These are phyloP conservation scores for Mycena indigotica DNA, from an alignment of 768 basidiomycete species.

Conservation along the genomic window DNA sequence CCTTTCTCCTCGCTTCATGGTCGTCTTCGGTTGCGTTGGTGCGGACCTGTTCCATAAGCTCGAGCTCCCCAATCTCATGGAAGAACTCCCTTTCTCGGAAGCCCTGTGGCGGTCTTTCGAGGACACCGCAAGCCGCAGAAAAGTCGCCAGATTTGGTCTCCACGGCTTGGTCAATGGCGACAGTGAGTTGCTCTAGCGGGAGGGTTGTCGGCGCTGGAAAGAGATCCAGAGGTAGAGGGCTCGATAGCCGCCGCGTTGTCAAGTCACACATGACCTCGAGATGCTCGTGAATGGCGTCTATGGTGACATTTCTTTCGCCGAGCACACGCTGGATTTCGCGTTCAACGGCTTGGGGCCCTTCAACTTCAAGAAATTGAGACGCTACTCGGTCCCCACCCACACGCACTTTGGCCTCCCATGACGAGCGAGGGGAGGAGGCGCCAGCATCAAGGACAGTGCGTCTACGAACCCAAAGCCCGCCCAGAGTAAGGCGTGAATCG, in stretches of 20 bases:
- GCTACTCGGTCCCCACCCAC: constrained; percentile 16
- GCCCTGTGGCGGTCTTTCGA: constrained; percentile 2
- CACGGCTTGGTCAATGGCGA: constrained; percentile 8
- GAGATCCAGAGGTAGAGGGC: constrained; percentile 1
- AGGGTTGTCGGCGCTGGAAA: neutral
- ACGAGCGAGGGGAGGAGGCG: neutral
- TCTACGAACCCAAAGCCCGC: constrained; percentile 16
- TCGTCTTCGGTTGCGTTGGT: neutral
- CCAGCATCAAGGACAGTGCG: constrained; percentile 1
- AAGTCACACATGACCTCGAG: constrained; percentile 13
- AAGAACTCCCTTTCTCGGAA: constrained; percentile 3
- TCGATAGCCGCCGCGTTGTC: constrained; percentile 6
- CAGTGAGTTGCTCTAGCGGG: neutral
- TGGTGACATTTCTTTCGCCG: neutral
- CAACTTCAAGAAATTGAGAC: constrained; percentile 20
- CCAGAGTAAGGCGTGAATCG: neutral
- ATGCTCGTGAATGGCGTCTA: constrained; percentile 2
- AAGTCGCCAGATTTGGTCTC: constrained; percentile 2
- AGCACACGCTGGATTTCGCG: constrained; percentile 11
- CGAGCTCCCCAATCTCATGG: constrained; percentile 18
- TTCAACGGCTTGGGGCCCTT: constrained; percentile 16
- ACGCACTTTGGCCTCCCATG: constrained; percentile 20
- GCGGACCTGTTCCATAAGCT: constrained; percentile 10
- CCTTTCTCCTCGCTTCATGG: constrained; percentile 3
- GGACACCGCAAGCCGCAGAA: constrained; percentile 2